These are phyloP conservation scores for Suillus discolor DNA, from an alignment of 768 basidiomycete species.

Conservation along the genomic window DNA sequence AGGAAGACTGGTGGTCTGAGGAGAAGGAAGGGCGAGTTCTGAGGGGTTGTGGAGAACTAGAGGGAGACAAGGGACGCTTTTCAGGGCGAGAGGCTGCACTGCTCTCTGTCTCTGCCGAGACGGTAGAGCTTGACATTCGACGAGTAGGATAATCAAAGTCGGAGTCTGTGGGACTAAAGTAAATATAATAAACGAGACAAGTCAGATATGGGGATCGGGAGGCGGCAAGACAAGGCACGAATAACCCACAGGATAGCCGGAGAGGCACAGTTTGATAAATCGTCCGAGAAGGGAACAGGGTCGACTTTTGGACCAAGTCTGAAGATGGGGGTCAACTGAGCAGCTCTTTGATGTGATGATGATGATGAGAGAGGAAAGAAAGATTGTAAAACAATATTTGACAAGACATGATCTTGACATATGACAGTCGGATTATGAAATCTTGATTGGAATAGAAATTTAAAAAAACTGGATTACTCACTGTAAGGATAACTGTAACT, in stretches of 20 bases:
- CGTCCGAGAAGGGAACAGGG: conserved; percentile 42
- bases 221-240: conserved; percentile 18
- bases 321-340: conserved; percentile 10
- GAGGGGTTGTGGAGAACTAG: conserved; percentile 49
- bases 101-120: conserved; percentile 68
- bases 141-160: conserved; percentile 57
- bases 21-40: conserved; percentile 42
- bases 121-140: conserved; percentile 79
- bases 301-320: conserved; percentile 46
- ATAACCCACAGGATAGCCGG: conserved; percentile 49
- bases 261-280: conserved; percentile 49
- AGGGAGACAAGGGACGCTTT: conserved; percentile 62
- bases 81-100: conserved; percentile 59
- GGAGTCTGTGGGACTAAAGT: conserved; percentile 40
- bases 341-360: background rate
- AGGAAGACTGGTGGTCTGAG: conserved; percentile 24
- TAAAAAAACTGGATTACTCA: conserved; percentile 33
- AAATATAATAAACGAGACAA: conserved; percentile 14
- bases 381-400: conserved; percentile 16
- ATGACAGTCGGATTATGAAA: conserved; percentile 28
- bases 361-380: conserved; percentile 16
- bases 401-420: conserved; percentile 33
- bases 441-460: background rate
- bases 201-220: conserved; percentile 19
- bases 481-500: conserved; percentile 60